Evolutionary conservation across 2,329 filamentous ascomycete species (phyloP), one percentile per base, ranked within the genome.

Genomic region (Penicillium thymicola): DNA sequence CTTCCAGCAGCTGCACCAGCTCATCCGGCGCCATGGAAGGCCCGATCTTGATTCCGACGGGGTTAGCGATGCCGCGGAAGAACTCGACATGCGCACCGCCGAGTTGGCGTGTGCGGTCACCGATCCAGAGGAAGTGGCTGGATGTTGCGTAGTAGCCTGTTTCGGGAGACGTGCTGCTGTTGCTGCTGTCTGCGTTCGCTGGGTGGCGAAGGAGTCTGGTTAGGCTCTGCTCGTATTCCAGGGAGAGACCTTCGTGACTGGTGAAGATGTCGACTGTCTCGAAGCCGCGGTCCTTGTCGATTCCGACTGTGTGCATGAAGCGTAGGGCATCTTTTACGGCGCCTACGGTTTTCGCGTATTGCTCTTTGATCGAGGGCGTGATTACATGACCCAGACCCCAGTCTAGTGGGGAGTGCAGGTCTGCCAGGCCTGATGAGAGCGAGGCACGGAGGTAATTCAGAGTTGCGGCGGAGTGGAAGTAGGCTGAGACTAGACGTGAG

Each of bases 91-190:
- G 94, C 0, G 89, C 93, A 66, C 93, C 90, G 70, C 94, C 89
- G 44, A 97, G 85, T 76, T 97, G 93, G 45, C 94, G 86, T 2
- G 94, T 99, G 63, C 94, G 89, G 75, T 99, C 94, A 53, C 94
- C 94, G 67, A 99, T 95, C 94, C 94, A 99, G 72, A 99, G 83
- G 79, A 99, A 97, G 73, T 99, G 94, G 0, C 91, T 90, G 5
- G 91, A 96, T 0, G 93, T 97, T 76, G 96, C 89, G 78, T 95
- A 97, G 82, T 90, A 95, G 68, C 87, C 86, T 8, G 54, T 57
- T 5, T 43, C 50, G 2, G 55, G 18, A 9, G 38, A 2, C 4
- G 51, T 30, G 7, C 42, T 34, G 48, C 32, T 50, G 18, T 30
- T 51, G 44, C 30, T 32, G 11, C 30, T 30, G 28, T 4, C 40